phyloP scores from a whole-genome alignment of 2,329 filamentous ascomycete genomes.

The Ophiostoma sp. region DNA sequence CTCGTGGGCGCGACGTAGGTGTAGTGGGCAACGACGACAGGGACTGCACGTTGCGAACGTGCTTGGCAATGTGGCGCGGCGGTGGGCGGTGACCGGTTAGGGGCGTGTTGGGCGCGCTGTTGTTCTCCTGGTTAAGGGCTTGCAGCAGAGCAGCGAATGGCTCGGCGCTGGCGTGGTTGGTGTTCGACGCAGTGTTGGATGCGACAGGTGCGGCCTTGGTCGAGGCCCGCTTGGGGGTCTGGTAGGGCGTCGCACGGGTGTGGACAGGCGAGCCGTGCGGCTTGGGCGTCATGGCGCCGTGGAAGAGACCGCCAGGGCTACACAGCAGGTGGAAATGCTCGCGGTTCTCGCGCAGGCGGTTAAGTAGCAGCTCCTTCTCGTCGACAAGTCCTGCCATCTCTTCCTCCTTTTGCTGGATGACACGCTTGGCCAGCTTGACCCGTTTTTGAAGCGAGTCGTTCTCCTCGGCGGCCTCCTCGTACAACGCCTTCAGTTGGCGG shows the following conservation, averaged over 20 bases:
- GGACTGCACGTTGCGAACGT: slow-evolving; percentile 76
- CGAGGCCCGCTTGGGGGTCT: slow-evolving; percentile 45
- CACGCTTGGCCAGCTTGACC: slow-evolving; percentile 70
- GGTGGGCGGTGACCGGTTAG: slow-evolving; percentile 47
- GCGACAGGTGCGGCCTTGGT: slow-evolving; percentile 31
- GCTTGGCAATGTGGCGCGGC: slow-evolving; percentile 57
- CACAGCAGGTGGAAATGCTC: slow-evolving; percentile 81
- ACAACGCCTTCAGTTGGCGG: slow-evolving; percentile 64
- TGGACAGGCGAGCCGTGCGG: slow-evolving; percentile 47
- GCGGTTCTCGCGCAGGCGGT: slow-evolving; percentile 83
- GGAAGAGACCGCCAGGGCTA: slow-evolving; percentile 69
- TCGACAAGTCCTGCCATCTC: slow-evolving; percentile 70
- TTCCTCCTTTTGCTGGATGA: slow-evolving; percentile 76
- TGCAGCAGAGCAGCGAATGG: slow-evolving; percentile 78
- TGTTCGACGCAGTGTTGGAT: not conserved
- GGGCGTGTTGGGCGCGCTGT: slow-evolving; percentile 73
- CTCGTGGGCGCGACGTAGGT: slow-evolving; percentile 57
- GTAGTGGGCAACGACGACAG: slow-evolving; percentile 83
- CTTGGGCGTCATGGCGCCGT: slow-evolving; percentile 61
- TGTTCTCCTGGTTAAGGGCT: slow-evolving; percentile 75
- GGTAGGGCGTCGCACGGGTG: slow-evolving; percentile 51
- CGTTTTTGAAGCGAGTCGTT: slow-evolving; percentile 64
- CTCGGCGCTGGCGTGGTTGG: slow-evolving; percentile 49
- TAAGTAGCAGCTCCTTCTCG: slow-evolving; percentile 74
- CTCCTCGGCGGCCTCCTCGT: slow-evolving; percentile 66